phyloP scores from a whole-genome alignment of 1,284 basidiomycete species.

The Sporisorium iseilematis-ciliati region DNA sequence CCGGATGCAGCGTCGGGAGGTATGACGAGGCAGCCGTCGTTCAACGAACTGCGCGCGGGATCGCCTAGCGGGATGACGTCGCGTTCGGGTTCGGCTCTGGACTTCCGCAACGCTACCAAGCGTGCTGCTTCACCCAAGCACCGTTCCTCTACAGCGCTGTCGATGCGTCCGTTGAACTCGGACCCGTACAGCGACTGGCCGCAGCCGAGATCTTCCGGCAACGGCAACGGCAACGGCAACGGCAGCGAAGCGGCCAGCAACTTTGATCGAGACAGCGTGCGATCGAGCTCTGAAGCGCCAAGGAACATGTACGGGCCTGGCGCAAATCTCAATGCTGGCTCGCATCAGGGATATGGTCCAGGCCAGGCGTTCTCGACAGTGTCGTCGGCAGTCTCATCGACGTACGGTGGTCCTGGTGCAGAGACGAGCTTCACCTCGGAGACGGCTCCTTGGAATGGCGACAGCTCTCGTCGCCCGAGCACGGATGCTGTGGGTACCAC shows the following conservation, averaged over 20 bases:
- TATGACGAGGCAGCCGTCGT: conserved; percentile 67
- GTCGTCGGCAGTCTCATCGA: conserved; percentile 34
- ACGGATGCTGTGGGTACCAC: conserved; percentile 14
- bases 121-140: conserved; percentile 51
- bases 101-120: conserved; percentile 45
- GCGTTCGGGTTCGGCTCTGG: conserved; percentile 55
- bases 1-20: conserved; percentile 73
- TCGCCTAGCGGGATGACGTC: conserved; percentile 48
- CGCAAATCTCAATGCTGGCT: conserved; percentile 14
- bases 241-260: conserved; percentile 32
- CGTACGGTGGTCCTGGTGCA: conserved; percentile 26
- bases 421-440: conserved; percentile 48
- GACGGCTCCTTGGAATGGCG: conserved; percentile 27
- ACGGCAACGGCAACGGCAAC: conserved; percentile 11
- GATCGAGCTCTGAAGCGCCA: conserved; percentile 33
- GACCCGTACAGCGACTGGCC: conserved; percentile 54
- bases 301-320: conserved; percentile 18
- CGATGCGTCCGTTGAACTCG: conserved; percentile 42
- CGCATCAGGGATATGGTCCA: conserved; percentile 12
- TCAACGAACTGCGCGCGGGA: conserved; percentile 49
- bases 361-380: conserved; percentile 27
- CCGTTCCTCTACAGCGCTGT: conserved; percentile 52
- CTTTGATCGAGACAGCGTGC: conserved; percentile 37
- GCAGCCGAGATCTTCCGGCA: conserved; percentile 29
- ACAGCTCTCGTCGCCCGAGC: conserved; percentile 35